Conservation (phyloP, 2,329 filamentous ascomycete species). For the Corynespora cassiicola region DNA sequence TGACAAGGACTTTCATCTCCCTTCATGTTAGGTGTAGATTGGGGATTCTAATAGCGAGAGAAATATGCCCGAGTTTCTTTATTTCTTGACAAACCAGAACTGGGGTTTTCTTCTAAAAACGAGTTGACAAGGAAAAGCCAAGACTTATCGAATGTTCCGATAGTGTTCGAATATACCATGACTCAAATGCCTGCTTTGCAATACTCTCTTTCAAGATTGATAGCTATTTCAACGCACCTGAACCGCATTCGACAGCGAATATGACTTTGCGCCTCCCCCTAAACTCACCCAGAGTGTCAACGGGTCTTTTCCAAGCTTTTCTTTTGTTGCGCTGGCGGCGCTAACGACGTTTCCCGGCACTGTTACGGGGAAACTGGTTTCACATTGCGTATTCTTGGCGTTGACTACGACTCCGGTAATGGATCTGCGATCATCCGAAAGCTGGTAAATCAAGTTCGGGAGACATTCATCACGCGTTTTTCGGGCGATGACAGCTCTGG, state of each 20-base stretch:
- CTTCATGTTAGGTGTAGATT: no score
- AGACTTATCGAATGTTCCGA: no score
- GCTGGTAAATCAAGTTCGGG: constrained; percentile 55
- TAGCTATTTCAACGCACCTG: no score
- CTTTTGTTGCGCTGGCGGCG: constrained; percentile 48
- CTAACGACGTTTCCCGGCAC: constrained; percentile 53
- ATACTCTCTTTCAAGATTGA: no score
- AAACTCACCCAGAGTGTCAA: constrained; percentile 39
- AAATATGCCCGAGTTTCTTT: no score
- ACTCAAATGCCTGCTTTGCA: no score
- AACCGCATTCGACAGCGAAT: constrained; percentile 5
- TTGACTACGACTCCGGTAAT: constrained; percentile 57
- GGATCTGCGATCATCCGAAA: constrained; percentile 45
- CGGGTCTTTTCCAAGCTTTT: constrained; percentile 56
- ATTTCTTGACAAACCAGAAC: no score
- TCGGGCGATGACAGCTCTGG: constrained; percentile 56
- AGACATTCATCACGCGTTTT: constrained; percentile 59
- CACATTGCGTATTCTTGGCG: constrained; percentile 54
- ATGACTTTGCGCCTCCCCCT: constrained; percentile 26
- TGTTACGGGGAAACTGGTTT: constrained; percentile 58
- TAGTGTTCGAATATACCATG: no score
- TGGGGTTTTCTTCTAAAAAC: no score
- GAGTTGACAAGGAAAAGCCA: no score
- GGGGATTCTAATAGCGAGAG: no score
- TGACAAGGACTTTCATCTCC: no score